These are phyloP conservation scores for Sporormia fimetaria DNA, from an alignment of 495 filamentous ascomycete genomes.

Conservation along the genomic window DNA sequence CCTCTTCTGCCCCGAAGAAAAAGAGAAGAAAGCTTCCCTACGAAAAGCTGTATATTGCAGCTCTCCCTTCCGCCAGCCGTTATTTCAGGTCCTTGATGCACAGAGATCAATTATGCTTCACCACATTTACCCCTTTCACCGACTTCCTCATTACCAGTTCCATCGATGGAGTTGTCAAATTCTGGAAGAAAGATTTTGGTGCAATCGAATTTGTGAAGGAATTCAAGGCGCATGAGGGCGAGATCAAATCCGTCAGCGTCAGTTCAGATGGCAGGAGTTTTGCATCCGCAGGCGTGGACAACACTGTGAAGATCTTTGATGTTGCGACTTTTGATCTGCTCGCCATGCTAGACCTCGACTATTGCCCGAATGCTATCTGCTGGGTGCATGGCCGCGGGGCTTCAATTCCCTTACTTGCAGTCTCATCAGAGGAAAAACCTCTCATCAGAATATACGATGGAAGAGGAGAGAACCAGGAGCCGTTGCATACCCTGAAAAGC, in stretches of 20 bases:
- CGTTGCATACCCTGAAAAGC: constrained; percentile 60
- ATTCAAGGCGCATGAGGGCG: constrained; percentile 79
- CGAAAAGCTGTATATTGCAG: constrained; percentile 86
- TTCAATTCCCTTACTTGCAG: constrained; percentile 72
- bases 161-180: constrained; percentile 88
- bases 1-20: constrained; percentile 61
- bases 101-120: constrained; percentile 80
- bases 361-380: constrained; percentile 66
- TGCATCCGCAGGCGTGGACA: constrained; percentile 77
- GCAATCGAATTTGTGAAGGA: constrained; percentile 97
- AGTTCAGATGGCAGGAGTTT: constrained; percentile 89
- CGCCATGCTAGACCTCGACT: constrained; percentile 59
- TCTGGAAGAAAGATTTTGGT: constrained; percentile 92
- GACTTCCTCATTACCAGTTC: constrained; percentile 94
- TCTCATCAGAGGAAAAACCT: constrained; percentile 69
- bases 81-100: constrained; percentile 99
- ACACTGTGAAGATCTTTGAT: constrained; percentile 91
- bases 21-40: constrained; percentile 84
- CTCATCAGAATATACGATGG: constrained; percentile 79
- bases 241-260: constrained; percentile 68
- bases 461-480: constrained; percentile 61
- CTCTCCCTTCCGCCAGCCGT: constrained; percentile 66
- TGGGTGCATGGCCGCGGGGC: constrained; percentile 88
- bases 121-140: constrained; percentile 75
- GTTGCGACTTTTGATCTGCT: constrained; percentile 73